Evolutionary conservation across 805 yeast species (phyloP), one percentile per base, ranked within the genome.

Genomic region (Starmerella sirachaensis): DNA sequence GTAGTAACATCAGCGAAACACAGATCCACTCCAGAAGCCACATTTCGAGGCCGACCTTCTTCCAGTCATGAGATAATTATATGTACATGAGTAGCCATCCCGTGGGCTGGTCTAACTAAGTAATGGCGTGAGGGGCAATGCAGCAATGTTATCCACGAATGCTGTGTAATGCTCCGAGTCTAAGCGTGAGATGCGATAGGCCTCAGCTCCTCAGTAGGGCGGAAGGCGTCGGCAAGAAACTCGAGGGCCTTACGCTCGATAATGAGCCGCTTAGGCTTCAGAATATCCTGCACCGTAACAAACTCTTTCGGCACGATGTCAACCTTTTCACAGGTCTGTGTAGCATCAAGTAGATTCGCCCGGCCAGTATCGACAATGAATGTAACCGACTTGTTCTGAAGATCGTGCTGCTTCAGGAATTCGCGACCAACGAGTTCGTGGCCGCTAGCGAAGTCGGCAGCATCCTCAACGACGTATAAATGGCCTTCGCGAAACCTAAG

Each of bases 251-350:
- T 63, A 49, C 71, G 62, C 59, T 84, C 94, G 42, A 85, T 70
- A 49, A 73, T 72, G 41, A 85, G 64, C 47, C 83, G 70, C 51
- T 78, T 71, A 11, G 95, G 88, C 60, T 74, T 78, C 45, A 86
- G 69, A 35, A 86, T 52, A 56, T 85, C 94, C 60, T 86, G 74
- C 14, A 86, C 88, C 55, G 78, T 81, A 25, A 84, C 72, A 17
- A 78, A 79, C 52, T 83, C 93, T 56, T 78, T 76, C 46, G 74
- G 72, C 43, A 80, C 60, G 23, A 85, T 74, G 42, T 69, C 78
- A 31, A 81, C 70, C 50, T 69, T 72, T 21, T 61, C 58, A 43
- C 71, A 70, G 33, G 67, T 71, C 32, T 37, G 36, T 8, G 82
- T 70, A 14, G 84, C 70, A 31, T 66, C 58, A 44, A 76, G 62